These are phyloP conservation scores for Ustilago tritici DNA, from an alignment of 1,284 basidiomycete species.

Conservation along the genomic window DNA sequence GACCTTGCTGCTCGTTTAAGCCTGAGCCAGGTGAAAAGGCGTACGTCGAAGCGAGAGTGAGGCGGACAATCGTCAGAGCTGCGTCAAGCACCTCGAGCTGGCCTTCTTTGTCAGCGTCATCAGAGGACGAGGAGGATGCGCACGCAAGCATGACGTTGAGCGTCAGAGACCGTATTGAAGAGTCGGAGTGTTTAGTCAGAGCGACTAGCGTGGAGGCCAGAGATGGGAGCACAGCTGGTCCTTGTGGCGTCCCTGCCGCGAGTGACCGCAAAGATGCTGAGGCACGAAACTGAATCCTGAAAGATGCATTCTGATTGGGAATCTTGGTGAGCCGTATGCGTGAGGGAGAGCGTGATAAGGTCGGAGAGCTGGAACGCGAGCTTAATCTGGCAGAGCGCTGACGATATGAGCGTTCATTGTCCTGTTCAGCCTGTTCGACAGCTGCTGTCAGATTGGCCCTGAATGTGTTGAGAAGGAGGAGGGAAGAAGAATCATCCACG, in stretches of 20 bases:
- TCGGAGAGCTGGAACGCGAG: constrained; percentile 11
- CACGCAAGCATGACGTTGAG: constrained; percentile 41
- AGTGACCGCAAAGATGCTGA: constrained; percentile 30
- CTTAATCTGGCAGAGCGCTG: neutral
- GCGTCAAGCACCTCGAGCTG: constrained; percentile 38
- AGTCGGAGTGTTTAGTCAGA: constrained; percentile 33
- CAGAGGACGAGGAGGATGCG: neutral
- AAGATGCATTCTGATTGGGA: neutral
- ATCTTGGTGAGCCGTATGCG: neutral
- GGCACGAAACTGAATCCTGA: constrained; percentile 6
- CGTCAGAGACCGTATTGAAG: constrained; percentile 24
- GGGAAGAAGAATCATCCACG: constrained; percentile 25
- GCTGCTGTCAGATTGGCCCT: constrained; percentile 28
- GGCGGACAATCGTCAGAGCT: constrained; percentile 35
- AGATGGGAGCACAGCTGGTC: constrained; percentile 28
- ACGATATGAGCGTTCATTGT: neutral
- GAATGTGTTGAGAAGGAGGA: constrained; percentile 53
- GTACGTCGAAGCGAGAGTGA: constrained; percentile 36
- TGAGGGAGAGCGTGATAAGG: constrained; percentile 14
- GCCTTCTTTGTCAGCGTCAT: constrained; percentile 11
- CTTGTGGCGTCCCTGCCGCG: constrained; percentile 22
- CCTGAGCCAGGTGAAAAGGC: constrained; percentile 25
- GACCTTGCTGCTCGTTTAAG: constrained; percentile 26
- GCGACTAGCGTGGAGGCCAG: constrained; percentile 42
- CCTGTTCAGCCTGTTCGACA: neutral